Evolutionary conservation across 768 basidiomycete genomes (phyloP).

Genomic region (Russula ochroleuca): DNA sequence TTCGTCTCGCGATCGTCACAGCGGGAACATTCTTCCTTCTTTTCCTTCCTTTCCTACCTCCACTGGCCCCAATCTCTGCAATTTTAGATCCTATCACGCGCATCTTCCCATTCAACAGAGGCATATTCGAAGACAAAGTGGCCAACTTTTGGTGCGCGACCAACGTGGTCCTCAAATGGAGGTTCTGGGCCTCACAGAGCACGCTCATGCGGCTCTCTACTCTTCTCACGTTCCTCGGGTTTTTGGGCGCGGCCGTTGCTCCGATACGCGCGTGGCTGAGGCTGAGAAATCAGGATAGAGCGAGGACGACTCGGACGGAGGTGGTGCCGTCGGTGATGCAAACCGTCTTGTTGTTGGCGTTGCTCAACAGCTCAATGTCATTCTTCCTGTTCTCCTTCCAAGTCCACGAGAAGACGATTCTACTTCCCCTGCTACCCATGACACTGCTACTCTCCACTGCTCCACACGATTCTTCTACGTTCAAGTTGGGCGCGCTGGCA

Average conservation of each 20-base stretch:
- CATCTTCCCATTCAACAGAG: slow-evolving; percentile 89
- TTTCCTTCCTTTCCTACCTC: slow-evolving; percentile 77
- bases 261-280: slow-evolving; percentile 40
- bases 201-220: slow-evolving; percentile 64
- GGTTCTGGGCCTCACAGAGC: slow-evolving; percentile 43
- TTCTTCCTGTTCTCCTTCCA: slow-evolving; percentile 98
- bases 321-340: slow-evolving; percentile 47
- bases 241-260: slow-evolving; percentile 55
- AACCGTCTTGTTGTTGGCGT: slow-evolving; percentile 70
- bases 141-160: slow-evolving; percentile 97
- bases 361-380: slow-evolving; percentile 78
- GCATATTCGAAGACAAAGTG: slow-evolving; percentile 93
- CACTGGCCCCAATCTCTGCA: slow-evolving; percentile 45
- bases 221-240: slow-evolving; percentile 62
- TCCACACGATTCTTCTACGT: slow-evolving; percentile 49
- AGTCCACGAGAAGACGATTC: slow-evolving; percentile 91
- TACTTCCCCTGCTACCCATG: slow-evolving; percentile 81
- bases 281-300: slow-evolving; percentile 26
- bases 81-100: slow-evolving; percentile 67
- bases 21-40: slow-evolving; percentile 58
- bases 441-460: slow-evolving; percentile 65
- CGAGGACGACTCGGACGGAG: slow-evolving; percentile 10
- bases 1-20: slow-evolving; percentile 62
- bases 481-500: slow-evolving; percentile 65
- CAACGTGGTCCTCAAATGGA: slow-evolving; percentile 88